These are phyloP conservation scores for Candida arabinofermentans DNA, from an alignment of 805 yeast genomes.

Conservation along the genomic window DNA sequence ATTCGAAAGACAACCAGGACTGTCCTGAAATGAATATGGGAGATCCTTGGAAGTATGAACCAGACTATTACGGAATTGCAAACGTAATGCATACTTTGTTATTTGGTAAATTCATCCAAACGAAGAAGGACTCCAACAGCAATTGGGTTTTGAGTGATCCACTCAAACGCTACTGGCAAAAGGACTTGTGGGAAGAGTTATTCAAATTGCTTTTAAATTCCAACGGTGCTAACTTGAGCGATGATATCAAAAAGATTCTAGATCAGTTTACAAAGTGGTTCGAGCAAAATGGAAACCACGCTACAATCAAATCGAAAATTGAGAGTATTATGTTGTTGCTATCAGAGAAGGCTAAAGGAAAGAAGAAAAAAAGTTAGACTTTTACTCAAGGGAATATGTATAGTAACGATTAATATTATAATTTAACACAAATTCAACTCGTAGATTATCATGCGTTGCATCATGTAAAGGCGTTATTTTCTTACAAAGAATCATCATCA, in stretches of 20 bases:
- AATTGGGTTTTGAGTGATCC: constrained; percentile 37
- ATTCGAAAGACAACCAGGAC: constrained; percentile 56
- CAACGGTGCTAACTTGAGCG: constrained; percentile 1
- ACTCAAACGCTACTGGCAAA: constrained; percentile 74
- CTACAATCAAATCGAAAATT: constrained; percentile 9
- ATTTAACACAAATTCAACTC: no score
- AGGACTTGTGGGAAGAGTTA: constrained; percentile 62
- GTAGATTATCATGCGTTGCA: no score
- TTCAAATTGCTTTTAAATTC: constrained; percentile 67
- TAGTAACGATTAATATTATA: no score
- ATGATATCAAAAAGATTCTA: constrained; percentile 2
- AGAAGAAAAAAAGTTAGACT: constrained; percentile 1
- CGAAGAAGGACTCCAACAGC: constrained; percentile 20
- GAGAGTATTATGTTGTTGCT: constrained; percentile 7
- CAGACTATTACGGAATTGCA: constrained; percentile 83
- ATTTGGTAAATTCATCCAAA: constrained; percentile 61
- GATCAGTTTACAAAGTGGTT: constrained; percentile 14
- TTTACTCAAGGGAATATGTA: no score
- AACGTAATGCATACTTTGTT: constrained; percentile 67
- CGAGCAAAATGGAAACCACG: constrained; percentile 7
- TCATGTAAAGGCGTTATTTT: no score
- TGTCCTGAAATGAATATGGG: constrained; percentile 64
- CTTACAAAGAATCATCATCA: no score
- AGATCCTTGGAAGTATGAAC: constrained; percentile 70
- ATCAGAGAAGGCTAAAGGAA: constrained; percentile 8